Conservation (phyloP, 495 filamentous ascomycete species). For the Wilcoxina mikolae region DNA sequence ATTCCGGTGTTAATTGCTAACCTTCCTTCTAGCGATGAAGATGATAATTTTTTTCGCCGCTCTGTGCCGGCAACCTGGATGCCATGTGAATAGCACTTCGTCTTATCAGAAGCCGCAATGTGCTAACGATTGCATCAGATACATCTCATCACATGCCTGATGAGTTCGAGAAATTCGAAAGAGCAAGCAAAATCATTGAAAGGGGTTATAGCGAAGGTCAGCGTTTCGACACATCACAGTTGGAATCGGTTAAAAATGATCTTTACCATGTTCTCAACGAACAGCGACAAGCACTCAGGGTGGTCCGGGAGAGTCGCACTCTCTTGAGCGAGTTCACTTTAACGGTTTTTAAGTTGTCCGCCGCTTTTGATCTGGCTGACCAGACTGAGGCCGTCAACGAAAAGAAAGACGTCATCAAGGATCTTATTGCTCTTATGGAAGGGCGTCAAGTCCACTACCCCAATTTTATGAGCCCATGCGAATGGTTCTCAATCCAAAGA, state of each 20-base stretch:
- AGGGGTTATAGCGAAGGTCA: background rate
- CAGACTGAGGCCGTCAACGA: background rate
- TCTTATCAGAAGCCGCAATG: no score
- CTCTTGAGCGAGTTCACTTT: background rate
- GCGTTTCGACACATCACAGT: background rate
- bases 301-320: background rate
- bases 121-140: no score
- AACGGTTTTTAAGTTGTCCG: background rate
- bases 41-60: no score
- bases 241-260: background rate
- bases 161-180: background rate
- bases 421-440: background rate
- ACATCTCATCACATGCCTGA: background rate
- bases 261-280: background rate
- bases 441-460: background rate
- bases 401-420: background rate
- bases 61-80: no score
- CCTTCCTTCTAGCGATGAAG: no score
- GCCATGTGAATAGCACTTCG: no score
- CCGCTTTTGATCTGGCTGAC: background rate
- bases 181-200: background rate
- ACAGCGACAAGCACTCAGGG: background rate
- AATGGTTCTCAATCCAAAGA: background rate
- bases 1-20: no score
- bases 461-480: background rate